Base-by-base conservation (phyloP, 2,329 filamentous ascomycete genomes). In the Diaporthe australafricana region DNA sequence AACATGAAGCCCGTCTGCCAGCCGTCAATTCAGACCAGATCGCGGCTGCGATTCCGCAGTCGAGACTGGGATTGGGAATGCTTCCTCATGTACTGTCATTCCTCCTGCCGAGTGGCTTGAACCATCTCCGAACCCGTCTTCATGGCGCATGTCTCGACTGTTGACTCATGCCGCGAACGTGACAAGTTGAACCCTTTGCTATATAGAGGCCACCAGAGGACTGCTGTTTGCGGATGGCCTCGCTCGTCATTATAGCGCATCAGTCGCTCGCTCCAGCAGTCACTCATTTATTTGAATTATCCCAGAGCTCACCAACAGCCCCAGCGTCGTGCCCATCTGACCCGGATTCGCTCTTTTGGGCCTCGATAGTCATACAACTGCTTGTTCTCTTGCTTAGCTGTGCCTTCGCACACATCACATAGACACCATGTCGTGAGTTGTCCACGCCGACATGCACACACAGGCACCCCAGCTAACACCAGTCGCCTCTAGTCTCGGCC, bases 31-130 rank as follows among this genome's bases (percentile, higher is more conserved):
- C 38, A 27, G n/a, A 3, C 7, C 22, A 20, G 38, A 45, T 9
- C 52, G 38, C 14, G 50, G 42, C 16, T 57, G n/a, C 42, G 14
- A 14, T 48, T 67, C 56, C 60, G 68, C 47, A n/a, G 50, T 55
- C 50, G 47, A n/a, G 32, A 47, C 50, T 38, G 65, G 72, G 74
- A 75, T 75, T 74, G 65, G 72, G 74, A 75, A 75, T 74, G 76
- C 66, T 27, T 30, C 27, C 67, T 72, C 75, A 74, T 74, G 68
- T 74, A 71, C 57, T 56, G 22, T 38, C 73, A 75, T 76, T 76
- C 73, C 67, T 73, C 38, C 27, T 47, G 27, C 42, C 55, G 35
- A 22, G 56, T 60, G 63, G 68, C 45, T 45, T 42, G 53, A 20
- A 17, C 20, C 22, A 40, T 56, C 30, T 45, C 42, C 47, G 5